phyloP scores from a whole-genome alignment of 2,329 filamentous ascomycete genomes.

The Penicillium freii region DNA sequence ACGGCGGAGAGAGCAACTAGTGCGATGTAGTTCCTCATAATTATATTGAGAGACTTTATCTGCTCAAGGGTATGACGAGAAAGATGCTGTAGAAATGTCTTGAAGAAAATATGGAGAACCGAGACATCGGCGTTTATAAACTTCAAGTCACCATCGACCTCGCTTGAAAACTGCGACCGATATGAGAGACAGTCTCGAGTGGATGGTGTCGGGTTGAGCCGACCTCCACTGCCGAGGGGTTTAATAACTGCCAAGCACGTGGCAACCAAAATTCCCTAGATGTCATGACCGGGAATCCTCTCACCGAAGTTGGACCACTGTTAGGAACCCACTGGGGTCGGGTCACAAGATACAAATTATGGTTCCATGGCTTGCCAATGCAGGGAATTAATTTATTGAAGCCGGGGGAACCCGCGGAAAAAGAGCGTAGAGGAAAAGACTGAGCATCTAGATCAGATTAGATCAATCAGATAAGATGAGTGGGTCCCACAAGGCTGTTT shows the following conservation, averaged over 20 bases:
- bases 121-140: not conserved
- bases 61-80: not conserved
- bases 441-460: not conserved
- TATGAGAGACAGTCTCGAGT: not conserved
- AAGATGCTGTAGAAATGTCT: too few relatives aligned
- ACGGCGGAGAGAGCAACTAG: conserved; percentile 10
- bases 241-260: not conserved
- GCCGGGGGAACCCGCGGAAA: not conserved
- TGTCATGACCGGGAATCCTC: not conserved
- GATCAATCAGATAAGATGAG: not conserved
- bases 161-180: not conserved
- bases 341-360: not conserved
- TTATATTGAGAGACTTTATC: not conserved
- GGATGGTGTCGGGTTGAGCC: not conserved
- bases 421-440: not conserved
- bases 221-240: not conserved
- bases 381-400: not conserved
- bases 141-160: not conserved
- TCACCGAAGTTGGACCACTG: not conserved
- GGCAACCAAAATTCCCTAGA: not conserved
- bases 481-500: not conserved
- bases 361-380: not conserved
- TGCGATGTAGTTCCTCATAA: conserved; percentile 2
- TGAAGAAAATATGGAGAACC: not conserved
- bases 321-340: not conserved